Base-by-base conservation (phyloP, 768 basidiomycete genomes). In the Pleurotus tuoliensis region DNA sequence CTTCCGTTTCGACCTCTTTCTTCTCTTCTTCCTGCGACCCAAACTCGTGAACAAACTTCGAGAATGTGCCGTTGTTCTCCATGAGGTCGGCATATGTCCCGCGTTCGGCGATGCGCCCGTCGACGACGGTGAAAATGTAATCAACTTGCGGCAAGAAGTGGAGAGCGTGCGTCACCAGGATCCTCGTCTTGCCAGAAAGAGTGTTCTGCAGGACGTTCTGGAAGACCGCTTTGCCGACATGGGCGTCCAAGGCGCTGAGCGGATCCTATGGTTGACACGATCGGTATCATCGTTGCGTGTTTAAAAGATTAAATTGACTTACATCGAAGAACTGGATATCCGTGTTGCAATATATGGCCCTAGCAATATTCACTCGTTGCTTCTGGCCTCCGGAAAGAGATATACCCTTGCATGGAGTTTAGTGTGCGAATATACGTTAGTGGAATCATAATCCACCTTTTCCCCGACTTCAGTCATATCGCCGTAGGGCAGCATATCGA, bases 121-220 rank as follows among this genome's bases (percentile, higher is more conserved):
- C 84, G 9, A 80, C 78, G 50, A 98, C 72, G 34, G 86, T 85
- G 65, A 86, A 86, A 66, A 98, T 88, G 65, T 91, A 90, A 69
- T 96, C 93, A 24, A 92, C 90, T 56, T 88, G 77, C 1, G 90
- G 88, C 22, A 98, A 80, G 75, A 95, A 90, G 70, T 96, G 93
- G 7, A 96, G 77, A 1, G 91, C 92, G 64, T 96, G 93, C 0
- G 94, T 98, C 46, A 96, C 93, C 51, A 98, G 83, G 46, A 98
- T 76, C 25, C 92, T 82, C 6, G 94, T 96, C 68, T 92, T 92
- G 44, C 78, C 81, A 4, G 74, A 66, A 12, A 82, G 73, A 13
- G 77, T 80, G 55, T 83, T 82, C 56, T 84, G 77, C 47, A 96
- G 79, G 9, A 93, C 89, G 57, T 94, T 87, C 64, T 90, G 82